These are phyloP conservation scores for Daldinia childiae DNA, from an alignment of 495 filamentous ascomycete genomes.

Conservation along the genomic window DNA sequence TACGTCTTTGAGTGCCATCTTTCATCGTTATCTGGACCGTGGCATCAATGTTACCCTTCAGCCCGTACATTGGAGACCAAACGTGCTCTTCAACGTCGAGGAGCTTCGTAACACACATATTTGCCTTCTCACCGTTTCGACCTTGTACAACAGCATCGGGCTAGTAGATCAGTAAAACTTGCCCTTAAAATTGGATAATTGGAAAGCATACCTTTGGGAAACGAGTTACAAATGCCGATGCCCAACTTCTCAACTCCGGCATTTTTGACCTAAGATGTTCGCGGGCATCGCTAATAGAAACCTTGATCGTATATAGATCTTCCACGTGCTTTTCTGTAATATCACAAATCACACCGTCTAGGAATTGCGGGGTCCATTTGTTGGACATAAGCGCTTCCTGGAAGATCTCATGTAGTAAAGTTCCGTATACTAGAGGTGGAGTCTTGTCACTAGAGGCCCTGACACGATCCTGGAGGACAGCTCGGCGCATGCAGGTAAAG, in stretches of 20 bases:
- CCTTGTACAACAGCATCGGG: constrained; percentile 79
- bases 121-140: constrained; percentile 73
- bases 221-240: constrained; percentile 76
- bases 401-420: constrained; percentile 91
- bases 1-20: constrained; percentile 68
- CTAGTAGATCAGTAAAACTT: constrained; percentile 52
- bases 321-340: constrained; percentile 79
- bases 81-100: constrained; percentile 97
- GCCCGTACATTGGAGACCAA: constrained; percentile 95
- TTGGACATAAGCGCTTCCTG: constrained; percentile 89
- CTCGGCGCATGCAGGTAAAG: constrained; percentile 85
- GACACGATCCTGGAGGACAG: constrained; percentile 91
- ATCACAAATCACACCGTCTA: constrained; percentile 69
- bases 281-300: constrained; percentile 74
- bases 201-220: constrained; percentile 69
- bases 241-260: constrained; percentile 81
- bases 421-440: constrained; percentile 84
- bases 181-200: background rate
- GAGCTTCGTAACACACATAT: constrained; percentile 88
- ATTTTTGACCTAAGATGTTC: constrained; percentile 83
- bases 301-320: constrained; percentile 83
- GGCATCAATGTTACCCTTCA: constrained; percentile 99
- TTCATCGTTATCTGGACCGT: constrained; percentile 89
- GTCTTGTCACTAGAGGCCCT: constrained; percentile 84
- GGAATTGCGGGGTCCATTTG: constrained; percentile 75